These are phyloP conservation scores for Musa acuminata DNA, from an alignment of 176 grass and related monocot species.

Conservation along the genomic window DNA sequence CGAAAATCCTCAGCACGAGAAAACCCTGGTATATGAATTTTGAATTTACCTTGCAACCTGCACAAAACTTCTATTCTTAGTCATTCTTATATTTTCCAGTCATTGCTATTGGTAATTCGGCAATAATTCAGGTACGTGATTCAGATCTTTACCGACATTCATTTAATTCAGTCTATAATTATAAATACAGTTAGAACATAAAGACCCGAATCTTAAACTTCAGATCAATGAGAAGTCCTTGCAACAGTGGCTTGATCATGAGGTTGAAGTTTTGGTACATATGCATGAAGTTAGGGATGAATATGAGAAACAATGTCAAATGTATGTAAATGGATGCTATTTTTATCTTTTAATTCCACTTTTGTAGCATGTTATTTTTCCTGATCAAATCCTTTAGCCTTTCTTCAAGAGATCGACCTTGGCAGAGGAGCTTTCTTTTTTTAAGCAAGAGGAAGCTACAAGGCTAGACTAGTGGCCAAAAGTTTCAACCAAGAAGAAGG, in stretches of 20 bases:
- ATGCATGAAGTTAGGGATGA: slow-evolving; percentile 89
- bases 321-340: no score
- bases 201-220: slow-evolving; percentile 16
- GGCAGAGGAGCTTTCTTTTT: slow-evolving; percentile 81
- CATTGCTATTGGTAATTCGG: slow-evolving; percentile 51
- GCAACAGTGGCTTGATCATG: slow-evolving; percentile 94
- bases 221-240: slow-evolving; percentile 80
- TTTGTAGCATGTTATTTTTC: not conserved
- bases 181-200: not conserved
- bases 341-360: not conserved
- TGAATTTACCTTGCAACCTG: not conserved
- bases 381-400: not conserved
- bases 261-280: slow-evolving; percentile 95
- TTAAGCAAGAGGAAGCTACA: slow-evolving; percentile 68
- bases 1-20: slow-evolving; percentile 78
- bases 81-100: slow-evolving; percentile 38
- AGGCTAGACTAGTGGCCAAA: no score
- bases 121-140: slow-evolving; percentile 63
- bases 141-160: slow-evolving; percentile 2
- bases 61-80: not conserved
- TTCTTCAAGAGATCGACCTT: slow-evolving; percentile 62
- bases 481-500: no score
- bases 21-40: slow-evolving; percentile 38
- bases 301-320: slow-evolving; percentile 96
- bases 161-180: slow-evolving; percentile 17